Conservation (phyloP, 768 basidiomycete genomes). For the Hypsizygus marmoreus region DNA sequence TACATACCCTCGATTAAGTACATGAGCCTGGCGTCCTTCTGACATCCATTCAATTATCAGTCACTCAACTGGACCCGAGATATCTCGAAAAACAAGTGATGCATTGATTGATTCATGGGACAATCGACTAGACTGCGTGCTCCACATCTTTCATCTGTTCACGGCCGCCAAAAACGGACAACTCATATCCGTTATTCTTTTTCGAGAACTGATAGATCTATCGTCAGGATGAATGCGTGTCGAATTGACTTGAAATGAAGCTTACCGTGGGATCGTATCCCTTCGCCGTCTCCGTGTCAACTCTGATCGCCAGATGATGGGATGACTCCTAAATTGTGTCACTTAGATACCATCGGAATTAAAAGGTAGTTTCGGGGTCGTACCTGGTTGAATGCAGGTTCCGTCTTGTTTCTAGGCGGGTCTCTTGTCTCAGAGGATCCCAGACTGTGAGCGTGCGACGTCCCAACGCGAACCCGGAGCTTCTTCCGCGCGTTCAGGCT, state of each 20-base stretch:
- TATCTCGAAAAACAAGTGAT: background rate
- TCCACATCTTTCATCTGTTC: conserved; percentile 1
- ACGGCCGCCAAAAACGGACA: conserved; percentile 9
- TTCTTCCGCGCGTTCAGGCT: conserved; percentile 15
- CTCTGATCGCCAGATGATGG: conserved; percentile 12
- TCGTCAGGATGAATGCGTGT: background rate
- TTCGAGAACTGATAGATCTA: conserved; percentile 1
- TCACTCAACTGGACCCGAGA: too few relatives aligned
- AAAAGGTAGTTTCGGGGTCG: too few relatives aligned
- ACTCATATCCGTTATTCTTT: conserved; percentile 5
- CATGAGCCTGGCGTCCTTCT: too few relatives aligned
- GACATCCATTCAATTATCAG: too few relatives aligned
- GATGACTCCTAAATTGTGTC: conserved; percentile 10
- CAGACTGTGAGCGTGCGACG: background rate
- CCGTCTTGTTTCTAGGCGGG: conserved; percentile 5
- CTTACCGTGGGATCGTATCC: conserved; percentile 7
- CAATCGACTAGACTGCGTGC: conserved; percentile 1
- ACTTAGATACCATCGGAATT: too few relatives aligned
- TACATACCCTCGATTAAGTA: too few relatives aligned
- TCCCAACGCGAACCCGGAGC: conserved; percentile 4
- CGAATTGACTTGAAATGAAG: background rate
- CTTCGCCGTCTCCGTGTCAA: conserved; percentile 11
- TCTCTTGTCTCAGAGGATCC: conserved; percentile 1
- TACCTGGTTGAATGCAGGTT: conserved; percentile 9
- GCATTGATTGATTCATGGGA: background rate